Conservation (phyloP, 2,329 filamentous ascomycete species). For the Conoideocrella luteorostrata region DNA sequence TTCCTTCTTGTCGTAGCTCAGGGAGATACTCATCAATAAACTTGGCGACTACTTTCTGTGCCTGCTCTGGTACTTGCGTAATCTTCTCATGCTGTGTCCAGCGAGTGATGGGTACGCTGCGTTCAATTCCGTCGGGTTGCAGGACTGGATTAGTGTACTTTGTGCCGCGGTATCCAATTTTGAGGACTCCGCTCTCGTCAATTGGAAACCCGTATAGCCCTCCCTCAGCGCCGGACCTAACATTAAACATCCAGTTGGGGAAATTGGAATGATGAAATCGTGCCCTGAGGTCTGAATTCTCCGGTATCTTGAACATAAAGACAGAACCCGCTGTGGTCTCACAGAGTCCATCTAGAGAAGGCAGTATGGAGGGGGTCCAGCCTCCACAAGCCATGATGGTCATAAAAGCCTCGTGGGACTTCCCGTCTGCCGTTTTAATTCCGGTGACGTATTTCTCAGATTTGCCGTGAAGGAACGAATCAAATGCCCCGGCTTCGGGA, state of each 20-base stretch:
- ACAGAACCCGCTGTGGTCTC: constrained; percentile 44
- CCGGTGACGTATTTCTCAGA: constrained; percentile 23
- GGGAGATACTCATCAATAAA: constrained; percentile 37
- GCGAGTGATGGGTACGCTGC: constrained; percentile 34
- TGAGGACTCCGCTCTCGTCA: constrained; percentile 35
- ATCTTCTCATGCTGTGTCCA: constrained; percentile 22
- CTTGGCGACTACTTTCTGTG: constrained; percentile 18
- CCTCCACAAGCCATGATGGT: constrained; percentile 36
- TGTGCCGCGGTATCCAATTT: constrained; percentile 43
- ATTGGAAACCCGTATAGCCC: constrained; percentile 43
- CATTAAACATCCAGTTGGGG: constrained; percentile 36
- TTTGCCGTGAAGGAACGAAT: constrained; percentile 15
- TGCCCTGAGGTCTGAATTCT: constrained; percentile 26
- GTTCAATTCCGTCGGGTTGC: constrained; percentile 27
- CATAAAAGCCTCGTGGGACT: constrained; percentile 23
- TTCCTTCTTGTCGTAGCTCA: constrained; percentile 28
- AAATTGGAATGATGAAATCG: constrained; percentile 37
- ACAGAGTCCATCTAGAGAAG: constrained; percentile 32
- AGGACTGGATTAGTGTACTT: constrained; percentile 41
- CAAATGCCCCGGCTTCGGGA: constrained; percentile 21
- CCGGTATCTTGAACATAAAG: constrained; percentile 36
- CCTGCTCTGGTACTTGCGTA: constrained; percentile 21
- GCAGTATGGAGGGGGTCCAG: constrained; percentile 36
- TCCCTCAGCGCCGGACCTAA: constrained; percentile 23
- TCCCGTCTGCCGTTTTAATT: constrained; percentile 31